These are phyloP conservation scores for Chlorella sorokiniana DNA, from an alignment of 139 green algal genomes.

Conservation along the genomic window DNA sequence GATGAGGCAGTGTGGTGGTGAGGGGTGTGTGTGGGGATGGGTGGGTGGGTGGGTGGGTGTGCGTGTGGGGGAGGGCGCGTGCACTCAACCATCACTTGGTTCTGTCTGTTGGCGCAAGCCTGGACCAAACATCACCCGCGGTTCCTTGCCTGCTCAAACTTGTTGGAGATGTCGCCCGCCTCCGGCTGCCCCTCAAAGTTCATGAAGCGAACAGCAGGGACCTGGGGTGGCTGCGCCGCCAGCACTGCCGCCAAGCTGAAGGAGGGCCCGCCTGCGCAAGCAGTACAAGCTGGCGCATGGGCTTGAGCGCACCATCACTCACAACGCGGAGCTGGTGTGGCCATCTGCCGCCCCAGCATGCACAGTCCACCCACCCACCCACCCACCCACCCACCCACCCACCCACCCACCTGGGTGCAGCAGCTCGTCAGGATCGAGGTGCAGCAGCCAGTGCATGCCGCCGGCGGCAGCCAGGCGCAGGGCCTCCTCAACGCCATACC, in stretches of 20 bases:
- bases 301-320: not conserved
- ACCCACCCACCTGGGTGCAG: conserved; percentile 32
- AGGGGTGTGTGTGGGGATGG: not conserved
- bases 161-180: conserved; percentile 50
- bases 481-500: conserved; percentile 30
- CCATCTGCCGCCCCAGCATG: not conserved
- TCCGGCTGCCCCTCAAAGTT: conserved; percentile 64
- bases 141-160: conserved; percentile 46
- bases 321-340: too few species aligned
- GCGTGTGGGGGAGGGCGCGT: not conserved
- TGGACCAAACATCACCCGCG: not conserved
- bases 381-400: not conserved
- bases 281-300: not conserved
- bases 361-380: not conserved
- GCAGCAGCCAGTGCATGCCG: conserved; percentile 56
- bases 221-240: conserved; percentile 5
- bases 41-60: not conserved
- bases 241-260: conserved; percentile 35
- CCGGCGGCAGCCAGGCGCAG: conserved; percentile 36
- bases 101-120: not conserved
- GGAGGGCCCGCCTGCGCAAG: not conserved
- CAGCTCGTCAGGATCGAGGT: conserved; percentile 67
- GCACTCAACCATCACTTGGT: too few species aligned
- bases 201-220: conserved; percentile 53
- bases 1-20: too few species aligned